phyloP scores from a whole-genome alignment of 305 asterid species.

The Solanum aculeatissimum region DNA sequence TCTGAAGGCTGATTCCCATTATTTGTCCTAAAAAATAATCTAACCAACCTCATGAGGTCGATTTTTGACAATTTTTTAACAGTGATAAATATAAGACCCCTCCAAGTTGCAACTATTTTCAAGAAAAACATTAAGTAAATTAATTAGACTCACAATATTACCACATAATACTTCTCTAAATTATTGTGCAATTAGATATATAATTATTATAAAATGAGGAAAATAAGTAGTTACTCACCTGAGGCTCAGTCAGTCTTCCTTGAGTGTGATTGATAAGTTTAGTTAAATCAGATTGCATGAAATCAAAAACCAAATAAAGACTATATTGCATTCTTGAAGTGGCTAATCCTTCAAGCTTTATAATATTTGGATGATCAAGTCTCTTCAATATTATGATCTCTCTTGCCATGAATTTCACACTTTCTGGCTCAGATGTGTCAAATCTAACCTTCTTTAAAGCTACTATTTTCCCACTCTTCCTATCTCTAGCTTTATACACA shows the following conservation, averaged over 20 bases:
- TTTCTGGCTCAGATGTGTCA: slow-evolving; percentile 66
- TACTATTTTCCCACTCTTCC: slow-evolving; percentile 43
- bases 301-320: slow-evolving; percentile 65
- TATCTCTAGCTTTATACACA: slow-evolving; percentile 73
- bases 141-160: not conserved
- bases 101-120: not conserved
- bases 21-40: not conserved
- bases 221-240: slow-evolving; percentile 20
- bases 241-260: slow-evolving; percentile 58
- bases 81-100: not conserved
- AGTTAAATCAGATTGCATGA: slow-evolving; percentile 59
- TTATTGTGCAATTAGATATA: not conserved
- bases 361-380: slow-evolving; percentile 74
- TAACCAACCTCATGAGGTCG: not conserved
- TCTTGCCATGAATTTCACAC: slow-evolving; percentile 80
- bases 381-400: slow-evolving; percentile 56
- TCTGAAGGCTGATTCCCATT: not conserved
- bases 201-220: not conserved
- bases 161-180: not conserved
- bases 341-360: slow-evolving; percentile 73
- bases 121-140: not conserved
- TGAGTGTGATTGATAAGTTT: slow-evolving; percentile 37
- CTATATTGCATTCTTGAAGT: slow-evolving; percentile 91
- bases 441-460: slow-evolving; percentile 74
- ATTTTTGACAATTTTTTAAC: not conserved